These are phyloP conservation scores for Meredithiella fracta DNA, from an alignment of 2,329 filamentous ascomycete species.

Conservation along the genomic window DNA sequence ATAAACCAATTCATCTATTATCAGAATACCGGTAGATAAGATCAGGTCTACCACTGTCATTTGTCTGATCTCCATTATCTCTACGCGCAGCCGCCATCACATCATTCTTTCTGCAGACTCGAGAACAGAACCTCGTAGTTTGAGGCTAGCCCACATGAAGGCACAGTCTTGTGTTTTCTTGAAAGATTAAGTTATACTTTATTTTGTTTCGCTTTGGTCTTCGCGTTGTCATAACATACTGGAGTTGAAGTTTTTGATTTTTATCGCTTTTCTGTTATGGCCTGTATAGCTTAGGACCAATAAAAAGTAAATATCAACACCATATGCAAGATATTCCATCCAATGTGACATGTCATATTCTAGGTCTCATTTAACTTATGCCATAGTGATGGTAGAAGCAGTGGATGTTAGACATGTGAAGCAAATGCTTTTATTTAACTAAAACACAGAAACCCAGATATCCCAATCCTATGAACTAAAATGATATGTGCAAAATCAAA, in stretches of 20 bases:
- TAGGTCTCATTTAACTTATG: background rate
- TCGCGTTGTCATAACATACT: constrained; percentile 7
- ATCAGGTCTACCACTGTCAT: too few species aligned
- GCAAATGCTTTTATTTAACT: constrained; percentile 11
- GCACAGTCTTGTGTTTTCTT: constrained; percentile 1
- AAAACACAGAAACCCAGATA: constrained; percentile 1
- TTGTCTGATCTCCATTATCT: too few species aligned
- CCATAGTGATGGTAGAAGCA: background rate
- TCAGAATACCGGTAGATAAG: too few species aligned
- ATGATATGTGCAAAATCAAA: background rate
- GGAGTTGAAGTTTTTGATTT: constrained; percentile 14
- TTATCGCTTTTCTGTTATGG: constrained; percentile 11
- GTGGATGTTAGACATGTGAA: background rate
- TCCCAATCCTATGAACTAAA: background rate
- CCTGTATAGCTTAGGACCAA: constrained; percentile 12
- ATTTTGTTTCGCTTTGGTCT: constrained; percentile 5
- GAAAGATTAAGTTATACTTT: constrained; percentile 2
- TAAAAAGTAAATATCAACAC: constrained; percentile 8
- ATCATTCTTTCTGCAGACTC: background rate
- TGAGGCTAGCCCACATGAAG: background rate
- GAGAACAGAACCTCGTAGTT: background rate
- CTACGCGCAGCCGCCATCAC: too few species aligned
- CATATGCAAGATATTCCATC: background rate
- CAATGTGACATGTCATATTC: background rate
- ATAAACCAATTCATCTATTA: constrained; percentile 7